These are phyloP conservation scores for Solioccasus polychromus DNA, from an alignment of 768 basidiomycete species.

Conservation along the genomic window DNA sequence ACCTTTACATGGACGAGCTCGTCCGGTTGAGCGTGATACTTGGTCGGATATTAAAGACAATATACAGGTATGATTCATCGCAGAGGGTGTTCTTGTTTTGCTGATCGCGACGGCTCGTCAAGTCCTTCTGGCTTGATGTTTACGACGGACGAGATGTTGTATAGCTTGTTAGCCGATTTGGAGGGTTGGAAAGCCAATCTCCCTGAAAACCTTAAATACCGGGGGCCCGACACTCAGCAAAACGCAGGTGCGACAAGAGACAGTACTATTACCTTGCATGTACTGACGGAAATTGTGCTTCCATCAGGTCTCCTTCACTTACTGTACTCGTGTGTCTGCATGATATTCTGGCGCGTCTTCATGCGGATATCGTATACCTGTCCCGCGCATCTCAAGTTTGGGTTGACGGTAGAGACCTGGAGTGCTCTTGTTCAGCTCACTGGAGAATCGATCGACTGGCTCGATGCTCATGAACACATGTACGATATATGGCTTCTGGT, in stretches of 20 bases:
- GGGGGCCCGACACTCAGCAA: constrained; percentile 62
- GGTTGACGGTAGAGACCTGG: constrained; percentile 80
- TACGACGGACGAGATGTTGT: constrained; percentile 78
- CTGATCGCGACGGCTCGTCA: constrained; percentile 7
- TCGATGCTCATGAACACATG: constrained; percentile 72
- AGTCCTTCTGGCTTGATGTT: constrained; percentile 87
- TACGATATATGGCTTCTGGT: constrained; percentile 89
- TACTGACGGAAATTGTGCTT: constrained; percentile 4
- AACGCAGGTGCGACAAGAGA: constrained; percentile 55
- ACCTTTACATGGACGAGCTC: constrained; percentile 86
- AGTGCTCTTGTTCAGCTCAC: constrained; percentile 67
- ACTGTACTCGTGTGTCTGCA: constrained; percentile 83
- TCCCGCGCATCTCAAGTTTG: constrained; percentile 86
- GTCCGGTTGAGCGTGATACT: constrained; percentile 89
- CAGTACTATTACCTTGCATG: neutral
- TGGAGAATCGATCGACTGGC: constrained; percentile 85
- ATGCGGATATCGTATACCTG: constrained; percentile 95
- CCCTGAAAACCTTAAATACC: constrained; percentile 75
- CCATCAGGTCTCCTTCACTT: constrained; percentile 78
- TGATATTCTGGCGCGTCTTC: constrained; percentile 98
- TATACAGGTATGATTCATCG: constrained; percentile 66
- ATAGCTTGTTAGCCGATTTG: constrained; percentile 59
- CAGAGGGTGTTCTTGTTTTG: constrained; percentile 1
- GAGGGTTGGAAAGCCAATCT: constrained; percentile 77
- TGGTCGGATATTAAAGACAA: constrained; percentile 87